phyloP scores from a whole-genome alignment of 768 basidiomycete species.

The Daedaleopsis nitida region DNA sequence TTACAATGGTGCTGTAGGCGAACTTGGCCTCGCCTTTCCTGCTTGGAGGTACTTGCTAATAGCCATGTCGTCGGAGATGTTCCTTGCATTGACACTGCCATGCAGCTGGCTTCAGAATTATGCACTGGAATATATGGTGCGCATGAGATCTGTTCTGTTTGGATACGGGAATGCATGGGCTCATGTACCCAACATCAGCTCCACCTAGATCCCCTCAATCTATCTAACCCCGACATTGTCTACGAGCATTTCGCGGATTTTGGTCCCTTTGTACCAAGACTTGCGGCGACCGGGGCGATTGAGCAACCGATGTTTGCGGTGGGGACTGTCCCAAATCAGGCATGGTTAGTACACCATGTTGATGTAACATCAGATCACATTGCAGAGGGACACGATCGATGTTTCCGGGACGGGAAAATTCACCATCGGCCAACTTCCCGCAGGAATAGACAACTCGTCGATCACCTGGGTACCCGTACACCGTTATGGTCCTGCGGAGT shows the following conservation, averaged over 20 bases:
- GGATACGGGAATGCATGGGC: too few relatives aligned
- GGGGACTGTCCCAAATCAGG: neutral
- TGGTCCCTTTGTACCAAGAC: conserved; percentile 22
- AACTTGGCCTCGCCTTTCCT: conserved; percentile 78
- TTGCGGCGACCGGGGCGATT: conserved; percentile 36
- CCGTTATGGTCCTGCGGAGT: conserved; percentile 41
- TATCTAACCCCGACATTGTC: too few relatives aligned
- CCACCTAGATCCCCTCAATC: too few relatives aligned
- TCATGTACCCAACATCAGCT: too few relatives aligned
- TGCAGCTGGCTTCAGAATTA: too few relatives aligned
- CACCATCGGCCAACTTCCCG: conserved; percentile 67
- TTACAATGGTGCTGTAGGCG: conserved; percentile 57
- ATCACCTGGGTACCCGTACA: conserved; percentile 72
- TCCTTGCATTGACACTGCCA: too few relatives aligned
- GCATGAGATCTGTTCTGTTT: too few relatives aligned
- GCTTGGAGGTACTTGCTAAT: conserved; percentile 53
- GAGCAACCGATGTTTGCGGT: conserved; percentile 44
- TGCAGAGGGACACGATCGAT: conserved; percentile 71
- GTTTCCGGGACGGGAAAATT: conserved; percentile 69
- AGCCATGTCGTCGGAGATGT: neutral
- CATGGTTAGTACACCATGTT: neutral
- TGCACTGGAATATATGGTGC: too few relatives aligned
- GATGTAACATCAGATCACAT: conserved; percentile 39
- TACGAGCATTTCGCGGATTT: conserved; percentile 9
- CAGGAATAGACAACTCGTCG: conserved; percentile 46